Evolutionary conservation across 441 rosid genomes (phyloP), one percentile per base, ranked within the genome.

Genomic region (Erysimum pusillum): DNA sequence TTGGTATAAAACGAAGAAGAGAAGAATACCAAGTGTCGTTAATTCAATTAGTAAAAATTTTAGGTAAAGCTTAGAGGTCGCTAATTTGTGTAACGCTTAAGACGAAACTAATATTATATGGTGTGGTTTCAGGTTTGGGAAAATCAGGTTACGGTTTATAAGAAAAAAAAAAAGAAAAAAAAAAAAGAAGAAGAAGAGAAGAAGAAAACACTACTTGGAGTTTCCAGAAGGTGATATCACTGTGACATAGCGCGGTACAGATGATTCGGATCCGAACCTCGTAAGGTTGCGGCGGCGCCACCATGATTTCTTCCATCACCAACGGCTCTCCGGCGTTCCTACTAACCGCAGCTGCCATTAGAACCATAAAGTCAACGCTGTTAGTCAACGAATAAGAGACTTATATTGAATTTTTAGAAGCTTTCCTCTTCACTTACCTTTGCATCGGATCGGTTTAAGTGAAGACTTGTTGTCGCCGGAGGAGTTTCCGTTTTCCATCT

Each of bases 171-270:
- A n/a, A n/a, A n/a, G n/a, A n/a, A n/a, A n/a, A n/a, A n/a, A n/a
- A n/a, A 32, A 58, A 73, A 63, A 14, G 46, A 42, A 38, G 48
- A 61, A 25, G 45, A 20, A 28, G 22, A 41, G 36, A 32, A 51
- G 14, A 49, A 22, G 17, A 59, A 11, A 15, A 58, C 35, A 91
- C 90, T n/a, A 49, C 54, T 90, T 88, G 82, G 74, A 91, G 45
- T 80, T 80, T 87, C 97, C 96, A 94, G 54, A 94, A 91, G 39
- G 89, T 85, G 45, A 91, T 38, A 52, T 94, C 96, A 57, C 94
- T 90, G 62, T 90, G 72, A 76, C 98, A 94, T 11, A 94, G 88
- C 52, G 95, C 81, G 2, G 97, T 85, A 76, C 97, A 94, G 51
- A 89, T 86, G 51, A 91, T 81, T 67, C 86, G 84, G 41, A 94